Evolutionary conservation across 139 green algal species (phyloP).

Genomic region (Gonium pectorale): DNA sequence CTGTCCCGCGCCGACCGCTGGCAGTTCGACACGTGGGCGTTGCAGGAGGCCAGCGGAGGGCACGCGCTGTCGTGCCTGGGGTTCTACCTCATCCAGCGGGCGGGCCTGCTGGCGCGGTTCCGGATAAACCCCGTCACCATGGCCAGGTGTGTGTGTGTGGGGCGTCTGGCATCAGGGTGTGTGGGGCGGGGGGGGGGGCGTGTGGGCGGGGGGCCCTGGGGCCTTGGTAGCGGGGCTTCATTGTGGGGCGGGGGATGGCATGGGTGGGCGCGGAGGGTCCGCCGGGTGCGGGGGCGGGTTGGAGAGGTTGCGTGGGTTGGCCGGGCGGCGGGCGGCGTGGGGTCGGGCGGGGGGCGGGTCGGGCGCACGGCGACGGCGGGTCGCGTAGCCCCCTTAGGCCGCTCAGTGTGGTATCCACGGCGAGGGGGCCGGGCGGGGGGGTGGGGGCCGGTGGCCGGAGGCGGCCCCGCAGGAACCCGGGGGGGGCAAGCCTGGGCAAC

Average conservation of each 20-base stretch:
- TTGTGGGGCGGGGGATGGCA: not conserved
- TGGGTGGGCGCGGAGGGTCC: not conserved
- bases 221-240: not conserved
- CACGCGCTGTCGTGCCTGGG: conserved; percentile 51
- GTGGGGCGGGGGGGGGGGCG: too few species aligned
- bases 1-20: conserved; percentile 46
- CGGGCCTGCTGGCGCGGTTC: conserved; percentile 13
- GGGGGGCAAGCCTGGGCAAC: too few species aligned
- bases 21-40: conserved; percentile 61
- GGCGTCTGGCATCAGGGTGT: not conserved
- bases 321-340: too few species aligned
- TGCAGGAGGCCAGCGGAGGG: conserved; percentile 49
- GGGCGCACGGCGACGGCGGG: too few species aligned
- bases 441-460: too few species aligned
- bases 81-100: conserved; percentile 48
- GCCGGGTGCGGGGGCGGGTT: not conserved
- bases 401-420: too few species aligned
- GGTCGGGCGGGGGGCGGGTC: too few species aligned
- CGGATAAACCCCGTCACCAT: conserved; percentile 26
- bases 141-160: conserved; percentile 13
- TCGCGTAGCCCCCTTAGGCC: too few species aligned
- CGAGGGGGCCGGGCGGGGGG: too few species aligned
- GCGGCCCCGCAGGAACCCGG: too few species aligned
- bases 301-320: not conserved
- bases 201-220: not conserved